Evolutionary conservation across 352 stramenopile species (phyloP), one percentile per base, ranked within the genome.

Genomic region (Globisporangium iwayamae): DNA sequence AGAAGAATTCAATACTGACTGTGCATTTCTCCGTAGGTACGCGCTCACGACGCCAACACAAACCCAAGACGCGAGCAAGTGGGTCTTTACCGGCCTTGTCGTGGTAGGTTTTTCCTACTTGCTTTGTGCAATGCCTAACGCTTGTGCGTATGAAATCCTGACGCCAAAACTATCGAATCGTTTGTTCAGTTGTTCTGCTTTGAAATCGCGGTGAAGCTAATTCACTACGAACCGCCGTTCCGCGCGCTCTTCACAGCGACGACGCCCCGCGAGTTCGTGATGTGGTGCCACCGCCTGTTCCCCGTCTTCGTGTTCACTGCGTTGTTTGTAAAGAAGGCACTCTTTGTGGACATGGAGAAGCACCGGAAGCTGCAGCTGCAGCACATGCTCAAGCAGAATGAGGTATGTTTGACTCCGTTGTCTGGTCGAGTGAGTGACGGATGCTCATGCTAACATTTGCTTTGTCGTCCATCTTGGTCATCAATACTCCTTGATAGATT

Each of bases 281-380:
- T 81, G 41, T 89, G 80, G 78, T 65, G 68, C 18, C 80, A 89
- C 63, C 75, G 78, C 0, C 66, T 83, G 4, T 83, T 86, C 53
- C 80, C 78, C 2, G 76, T 88, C 36, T 53, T 81, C 7, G 74
- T 70, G 16, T 82, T 87, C 47, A 60, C 73, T 0, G 52, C 63
- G 22, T 65, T 84, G 39, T 73, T 65, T 25, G 73, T 83, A 25
- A 86, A 86, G 57, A 81, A 75, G 18, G 67, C 81, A 8, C 84
- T 83, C 38, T 88, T 75, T 51, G 61, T 91, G 38, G 79, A 91
- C 60, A 58, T 89, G 71, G 78, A 88, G 36, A 69, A 82, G 34
- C 82, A 91, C 45, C 78, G 77, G 9, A 64, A 79, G 47, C 66
- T 59, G 14, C 62, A 84, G 4, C 65, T 87, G 22, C 51, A 70